phyloP scores from a whole-genome alignment of 225 moss, liverwort and hornwort species.

The Anthoceros angustus region DNA sequence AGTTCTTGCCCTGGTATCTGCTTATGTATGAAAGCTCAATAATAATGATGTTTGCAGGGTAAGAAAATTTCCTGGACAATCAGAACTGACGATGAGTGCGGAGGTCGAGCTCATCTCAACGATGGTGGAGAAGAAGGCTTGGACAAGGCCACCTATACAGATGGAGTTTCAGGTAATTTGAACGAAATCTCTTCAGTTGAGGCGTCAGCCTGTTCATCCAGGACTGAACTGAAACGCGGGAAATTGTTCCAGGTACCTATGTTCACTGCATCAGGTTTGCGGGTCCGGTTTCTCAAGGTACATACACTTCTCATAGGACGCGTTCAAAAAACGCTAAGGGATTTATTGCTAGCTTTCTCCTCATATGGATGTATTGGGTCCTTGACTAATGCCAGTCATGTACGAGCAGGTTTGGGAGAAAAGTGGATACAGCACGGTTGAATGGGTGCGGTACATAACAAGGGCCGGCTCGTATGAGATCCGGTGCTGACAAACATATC shows the following conservation, averaged over 20 bases:
- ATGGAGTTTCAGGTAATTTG: slow-evolving; percentile 89
- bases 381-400: not conserved
- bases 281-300: slow-evolving; percentile 83
- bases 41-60: slow-evolving; percentile 28
- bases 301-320: not conserved
- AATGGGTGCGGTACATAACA: slow-evolving; percentile 99
- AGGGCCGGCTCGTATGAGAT: slow-evolving; percentile 93
- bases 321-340: not conserved
- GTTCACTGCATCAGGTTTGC: slow-evolving; percentile 82
- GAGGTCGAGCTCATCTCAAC: slow-evolving; percentile 97
- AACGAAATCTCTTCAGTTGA: not conserved
- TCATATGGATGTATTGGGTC: not conserved
- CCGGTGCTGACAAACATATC: slow-evolving; percentile 43
- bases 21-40: too few relatives aligned
- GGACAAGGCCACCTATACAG: slow-evolving; percentile 96
- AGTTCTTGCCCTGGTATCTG: too few relatives aligned
- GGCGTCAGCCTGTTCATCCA: not conserved
- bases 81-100: slow-evolving; percentile 97
- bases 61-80: slow-evolving; percentile 92
- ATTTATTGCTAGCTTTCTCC: not conserved
- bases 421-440: slow-evolving; percentile 88
- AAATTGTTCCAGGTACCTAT: slow-evolving; percentile 51
- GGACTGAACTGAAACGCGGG: not conserved
- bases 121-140: slow-evolving; percentile 92
- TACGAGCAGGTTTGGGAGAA: slow-evolving; percentile 82